These are phyloP conservation scores for Endocalyx cinctus DNA, from an alignment of 2,329 filamentous ascomycete species.

Conservation along the genomic window DNA sequence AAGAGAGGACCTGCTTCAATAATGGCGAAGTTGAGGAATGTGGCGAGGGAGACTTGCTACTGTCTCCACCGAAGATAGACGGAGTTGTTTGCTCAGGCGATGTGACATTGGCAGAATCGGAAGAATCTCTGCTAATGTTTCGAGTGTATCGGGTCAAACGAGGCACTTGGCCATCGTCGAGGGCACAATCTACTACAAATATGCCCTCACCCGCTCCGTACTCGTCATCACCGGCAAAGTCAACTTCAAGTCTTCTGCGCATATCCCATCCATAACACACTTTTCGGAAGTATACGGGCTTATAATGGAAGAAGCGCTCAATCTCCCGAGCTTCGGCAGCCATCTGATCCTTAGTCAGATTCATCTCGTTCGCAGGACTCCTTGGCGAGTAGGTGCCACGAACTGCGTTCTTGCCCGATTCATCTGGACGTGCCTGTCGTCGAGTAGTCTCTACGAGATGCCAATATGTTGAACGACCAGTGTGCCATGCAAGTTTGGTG, in stretches of 20 bases:
- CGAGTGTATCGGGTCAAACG: constrained; percentile 41
- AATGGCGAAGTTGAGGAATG: constrained; percentile 16
- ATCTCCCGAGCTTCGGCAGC: constrained; percentile 76
- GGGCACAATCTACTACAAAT: constrained; percentile 68
- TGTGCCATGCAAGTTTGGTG: constrained; percentile 70
- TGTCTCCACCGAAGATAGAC: constrained; percentile 28
- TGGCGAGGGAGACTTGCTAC: constrained; percentile 12
- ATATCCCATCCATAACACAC: constrained; percentile 88
- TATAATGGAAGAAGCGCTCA: constrained; percentile 66
- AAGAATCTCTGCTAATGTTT: no score
- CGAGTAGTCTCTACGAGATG: constrained; percentile 73
- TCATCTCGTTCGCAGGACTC: constrained; percentile 70
- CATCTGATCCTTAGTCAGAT: constrained; percentile 65
- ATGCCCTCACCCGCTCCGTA: constrained; percentile 71
- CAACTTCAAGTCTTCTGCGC: constrained; percentile 77
- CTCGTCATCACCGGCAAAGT: constrained; percentile 81
- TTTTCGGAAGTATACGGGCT: constrained; percentile 73
- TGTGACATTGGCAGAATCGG: no score
- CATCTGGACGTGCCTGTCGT: constrained; percentile 66
- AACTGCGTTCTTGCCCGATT: constrained; percentile 62
- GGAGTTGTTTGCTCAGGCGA: constrained; percentile 7
- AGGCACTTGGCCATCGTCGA: constrained; percentile 51
- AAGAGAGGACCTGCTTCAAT: constrained; percentile 13
- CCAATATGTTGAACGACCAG: constrained; percentile 77
- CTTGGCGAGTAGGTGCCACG: constrained; percentile 77